Evolutionary conservation across 2,329 filamentous ascomycete genomes (phyloP), one percentile per base, ranked within the genome.

Genomic region (Aaosphaeria arxii): DNA sequence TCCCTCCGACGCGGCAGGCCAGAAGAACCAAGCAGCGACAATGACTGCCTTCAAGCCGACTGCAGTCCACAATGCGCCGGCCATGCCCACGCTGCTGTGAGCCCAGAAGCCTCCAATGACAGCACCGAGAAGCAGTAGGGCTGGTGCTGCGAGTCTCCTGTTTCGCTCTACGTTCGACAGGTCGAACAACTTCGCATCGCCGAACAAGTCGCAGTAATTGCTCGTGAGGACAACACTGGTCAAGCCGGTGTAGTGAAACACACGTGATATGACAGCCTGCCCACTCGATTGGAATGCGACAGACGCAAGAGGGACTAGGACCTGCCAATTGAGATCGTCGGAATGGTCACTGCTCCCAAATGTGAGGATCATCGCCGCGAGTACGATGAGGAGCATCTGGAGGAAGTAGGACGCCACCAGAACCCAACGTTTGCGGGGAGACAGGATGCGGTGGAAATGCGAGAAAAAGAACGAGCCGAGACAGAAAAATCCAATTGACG

Each of bases 221-320:
- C 86, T 90, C 1, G 89, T 92, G 50, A 94, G 70, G 3, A 91
- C 89, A 11, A 91, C 88, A 52, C 86, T 90, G 0, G 88, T 91
- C 17, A 92, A 72, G 2, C 84, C 82, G 49, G 83, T 84, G 62
- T 85, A 86, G 58, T 84, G 80, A 50, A 92, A 69, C 0, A 86
- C 83, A 4, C 88, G 74, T 58, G 85, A 89, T 0, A 82, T 82
- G n/a, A 91, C 84, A 1, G 88, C 87, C 65, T 92, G 88, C 0
- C 88, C 89, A 46, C 85, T 86, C 54, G 83, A 85, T 72, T 92
- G 88, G 59, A 92, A 89, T 1, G 87, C 86, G 5, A 91, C 77
- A 6, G 89, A 72, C 1, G 80, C 83, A 40, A 91, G 77, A 0
- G 88, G 87, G 0, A 87, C 71, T 7, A 87, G 74, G 4, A 87